phyloP scores from a whole-genome alignment of 441 rosid species.

The Caryocar brasiliense region DNA sequence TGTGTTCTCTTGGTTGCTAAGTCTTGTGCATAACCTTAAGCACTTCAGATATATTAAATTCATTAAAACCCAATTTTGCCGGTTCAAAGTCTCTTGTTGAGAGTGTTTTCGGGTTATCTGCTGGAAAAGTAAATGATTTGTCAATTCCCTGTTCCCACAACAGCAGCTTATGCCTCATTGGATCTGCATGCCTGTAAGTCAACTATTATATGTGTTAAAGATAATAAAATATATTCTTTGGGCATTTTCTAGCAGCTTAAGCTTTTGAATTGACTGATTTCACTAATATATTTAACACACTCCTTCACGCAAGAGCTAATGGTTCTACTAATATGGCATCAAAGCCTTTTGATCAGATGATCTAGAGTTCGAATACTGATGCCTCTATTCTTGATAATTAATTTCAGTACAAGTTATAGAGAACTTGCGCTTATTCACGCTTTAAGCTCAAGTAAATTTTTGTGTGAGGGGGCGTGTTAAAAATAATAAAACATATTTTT shows the following conservation, averaged over 20 bases:
- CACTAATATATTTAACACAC: too few relatives aligned
- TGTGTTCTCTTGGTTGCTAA: not conserved
- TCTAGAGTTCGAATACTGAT: too few relatives aligned
- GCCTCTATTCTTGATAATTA: too few relatives aligned
- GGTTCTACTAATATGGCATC: too few relatives aligned
- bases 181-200: constrained; percentile 81
- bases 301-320: too few relatives aligned
- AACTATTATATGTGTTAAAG: too few relatives aligned
- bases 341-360: too few relatives aligned
- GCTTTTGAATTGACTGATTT: not conserved
- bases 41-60: constrained; percentile 47
- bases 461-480: too few relatives aligned
- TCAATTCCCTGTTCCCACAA: constrained; percentile 36
- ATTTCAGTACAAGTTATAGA: too few relatives aligned
- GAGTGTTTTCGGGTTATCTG: constrained; percentile 47
- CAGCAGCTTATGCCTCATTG: constrained; percentile 25
- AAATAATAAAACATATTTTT: too few relatives aligned
- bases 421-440: too few relatives aligned
- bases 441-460: too few relatives aligned
- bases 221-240: not conserved
- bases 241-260: not conserved
- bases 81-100: constrained; percentile 41
- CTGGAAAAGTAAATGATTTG: constrained; percentile 23
- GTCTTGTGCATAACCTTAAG: constrained; percentile 25
- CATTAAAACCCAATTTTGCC: constrained; percentile 30